A percentile compares a stretch with the other conserved stretches of the same genome.
phyloP scores from a whole-genome alignment of 1,139 yeast genomes.

The Suhomyces taliae region DNA sequence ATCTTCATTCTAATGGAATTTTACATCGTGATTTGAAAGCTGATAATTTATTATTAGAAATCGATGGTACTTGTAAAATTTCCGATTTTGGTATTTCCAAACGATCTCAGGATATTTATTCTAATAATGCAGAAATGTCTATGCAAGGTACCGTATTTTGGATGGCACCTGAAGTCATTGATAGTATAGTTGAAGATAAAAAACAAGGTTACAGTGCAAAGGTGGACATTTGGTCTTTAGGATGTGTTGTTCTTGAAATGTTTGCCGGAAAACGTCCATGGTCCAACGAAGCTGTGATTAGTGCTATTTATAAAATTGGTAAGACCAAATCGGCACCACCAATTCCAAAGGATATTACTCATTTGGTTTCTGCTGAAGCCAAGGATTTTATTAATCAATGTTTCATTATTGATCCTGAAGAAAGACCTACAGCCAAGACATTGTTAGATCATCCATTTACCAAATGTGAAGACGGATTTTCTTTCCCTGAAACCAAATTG shows the following conservation, averaged over 20 bases:
- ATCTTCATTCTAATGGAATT: conserved; percentile 83
- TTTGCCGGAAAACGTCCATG: conserved; percentile 83
- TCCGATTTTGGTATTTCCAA: conserved; percentile 97
- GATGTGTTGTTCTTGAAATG: conserved; percentile 97
- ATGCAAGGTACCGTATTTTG: conserved; percentile 95
- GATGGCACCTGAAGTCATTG: conserved; percentile 99
- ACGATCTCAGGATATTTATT: conserved; percentile 80
- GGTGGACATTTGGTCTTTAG: conserved; percentile 89
- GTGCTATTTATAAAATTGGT: conserved; percentile 76
- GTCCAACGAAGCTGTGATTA: conserved; percentile 77
- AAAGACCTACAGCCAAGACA: conserved; percentile 82
- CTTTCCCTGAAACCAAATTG: conserved; percentile 63
- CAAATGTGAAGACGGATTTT: conserved; percentile 45
- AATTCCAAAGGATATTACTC: conserved; percentile 80
- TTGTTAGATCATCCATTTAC: conserved; percentile 67
- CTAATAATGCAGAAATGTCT: conserved; percentile 92
- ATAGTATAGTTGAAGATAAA: conserved; percentile 69
- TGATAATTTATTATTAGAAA: conserved; percentile 83
- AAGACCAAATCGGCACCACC: conserved; percentile 87
- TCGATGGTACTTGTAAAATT: conserved; percentile 93
- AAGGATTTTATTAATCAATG: conserved; percentile 72
- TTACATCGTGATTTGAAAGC: conserved; percentile 95
- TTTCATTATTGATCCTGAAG: conserved; percentile 76
- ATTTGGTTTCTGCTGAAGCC: conserved; percentile 63
- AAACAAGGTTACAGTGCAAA: conserved; percentile 96